Evolutionary conservation across 371 early-diverging fungal species (phyloP).

Genomic region (Haplosporangium sp.): DNA sequence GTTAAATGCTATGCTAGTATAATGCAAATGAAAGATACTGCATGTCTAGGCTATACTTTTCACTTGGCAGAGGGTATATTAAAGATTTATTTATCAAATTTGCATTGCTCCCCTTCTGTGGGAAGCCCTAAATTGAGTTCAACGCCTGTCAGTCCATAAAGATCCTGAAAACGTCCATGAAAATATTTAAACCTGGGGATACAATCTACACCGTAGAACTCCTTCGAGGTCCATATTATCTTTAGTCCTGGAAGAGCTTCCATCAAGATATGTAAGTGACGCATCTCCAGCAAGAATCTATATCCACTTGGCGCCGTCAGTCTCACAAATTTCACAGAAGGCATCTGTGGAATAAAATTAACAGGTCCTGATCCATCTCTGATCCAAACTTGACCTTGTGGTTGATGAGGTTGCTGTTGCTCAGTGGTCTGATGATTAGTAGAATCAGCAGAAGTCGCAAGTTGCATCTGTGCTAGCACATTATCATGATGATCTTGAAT

Average conservation of each 20-base stretch:
- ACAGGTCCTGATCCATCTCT: conserved; percentile 2
- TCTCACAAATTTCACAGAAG: conserved; percentile 21
- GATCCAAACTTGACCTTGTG: conserved; percentile 4
- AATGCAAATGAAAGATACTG: too few species aligned
- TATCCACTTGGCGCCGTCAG: conserved; percentile 1
- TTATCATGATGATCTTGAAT: conserved; percentile 5
- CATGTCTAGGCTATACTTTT: too few species aligned
- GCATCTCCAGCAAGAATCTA: conserved; percentile 19
- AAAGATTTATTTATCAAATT: too few species aligned
- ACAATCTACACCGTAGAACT: conserved; percentile 18
- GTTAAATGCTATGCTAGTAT: too few species aligned
- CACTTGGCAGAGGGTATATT: neutral
- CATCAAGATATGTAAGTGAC: conserved; percentile 39
- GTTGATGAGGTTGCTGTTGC: neutral
- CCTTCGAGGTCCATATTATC: conserved; percentile 17
- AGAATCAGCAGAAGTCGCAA: neutral
- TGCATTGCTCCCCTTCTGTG: neutral
- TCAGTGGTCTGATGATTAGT: neutral
- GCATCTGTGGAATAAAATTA: conserved; percentile 30
- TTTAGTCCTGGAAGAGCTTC: conserved; percentile 21
- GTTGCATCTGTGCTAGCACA: neutral
- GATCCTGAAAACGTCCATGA: conserved; percentile 5
- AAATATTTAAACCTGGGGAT: conserved; percentile 16
- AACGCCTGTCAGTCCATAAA: conserved; percentile 13
- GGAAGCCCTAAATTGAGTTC: conserved; percentile 14